phyloP scores from a whole-genome alignment of 179 eudicot genomes.

The Camellia oleifera region DNA sequence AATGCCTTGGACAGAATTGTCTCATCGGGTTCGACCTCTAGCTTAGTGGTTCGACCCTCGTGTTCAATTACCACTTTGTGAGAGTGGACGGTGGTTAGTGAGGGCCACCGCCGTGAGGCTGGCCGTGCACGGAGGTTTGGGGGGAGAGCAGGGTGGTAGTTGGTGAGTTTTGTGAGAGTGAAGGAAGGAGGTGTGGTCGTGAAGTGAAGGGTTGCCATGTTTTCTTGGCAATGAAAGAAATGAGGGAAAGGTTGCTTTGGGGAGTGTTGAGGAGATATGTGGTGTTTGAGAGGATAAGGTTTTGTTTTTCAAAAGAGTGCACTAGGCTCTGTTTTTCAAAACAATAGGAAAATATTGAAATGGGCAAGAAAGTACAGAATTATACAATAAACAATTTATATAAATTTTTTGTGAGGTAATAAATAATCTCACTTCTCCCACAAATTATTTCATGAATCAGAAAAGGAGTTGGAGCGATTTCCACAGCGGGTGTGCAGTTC shows the following conservation, averaged over 20 bases:
- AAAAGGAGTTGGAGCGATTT: no score
- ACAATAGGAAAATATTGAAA: no score
- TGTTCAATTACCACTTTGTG: slow-evolving; percentile 73
- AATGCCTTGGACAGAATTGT: slow-evolving; percentile 69
- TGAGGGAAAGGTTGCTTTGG: not conserved
- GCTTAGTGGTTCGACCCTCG: slow-evolving; percentile 50
- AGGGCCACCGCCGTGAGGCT: not conserved
- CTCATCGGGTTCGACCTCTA: slow-evolving; percentile 79
- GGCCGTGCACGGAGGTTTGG: not conserved
- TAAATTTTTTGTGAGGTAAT: no score
- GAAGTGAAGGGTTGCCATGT: slow-evolving; percentile 19
- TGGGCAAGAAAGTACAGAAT: no score
- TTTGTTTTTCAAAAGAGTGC: not conserved
- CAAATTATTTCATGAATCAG: no score
- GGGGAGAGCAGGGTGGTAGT: not conserved
- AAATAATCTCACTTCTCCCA: no score
- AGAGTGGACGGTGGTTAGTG: slow-evolving; percentile 20
- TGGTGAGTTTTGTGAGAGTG: slow-evolving; percentile 16
- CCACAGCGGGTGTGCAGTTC: no score
- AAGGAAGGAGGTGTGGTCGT: slow-evolving; percentile 10
- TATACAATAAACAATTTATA: no score
- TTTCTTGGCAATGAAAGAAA: no score
- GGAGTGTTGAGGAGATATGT: slow-evolving; percentile 5
- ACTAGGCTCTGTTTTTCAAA: no score
- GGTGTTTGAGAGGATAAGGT: slow-evolving; percentile 19